Base-by-base conservation (phyloP, 805 yeast genomes). In the Pichia membranifaciens region DNA sequence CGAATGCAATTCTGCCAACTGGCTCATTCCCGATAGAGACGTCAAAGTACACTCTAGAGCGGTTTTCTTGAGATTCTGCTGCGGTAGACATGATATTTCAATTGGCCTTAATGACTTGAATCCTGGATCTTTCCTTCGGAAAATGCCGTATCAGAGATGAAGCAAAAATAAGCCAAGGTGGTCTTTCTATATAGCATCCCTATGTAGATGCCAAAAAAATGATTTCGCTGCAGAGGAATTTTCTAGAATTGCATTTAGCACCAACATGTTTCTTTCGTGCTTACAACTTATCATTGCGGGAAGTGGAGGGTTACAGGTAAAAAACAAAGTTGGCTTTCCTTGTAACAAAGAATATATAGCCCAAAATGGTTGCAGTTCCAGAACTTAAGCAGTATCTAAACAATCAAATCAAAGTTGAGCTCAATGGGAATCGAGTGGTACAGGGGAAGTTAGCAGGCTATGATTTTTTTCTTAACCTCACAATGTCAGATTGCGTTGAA, bases 381-480 rank as follows among this genome's bases (percentile, higher is more conserved):
- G 70, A 66, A 43, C 54, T 66, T 18, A 65, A 64, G 50, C 64
- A 84, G 82, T 88, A 87, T 61, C 74, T 87, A 77, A 90, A 86
- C 60, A 87, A 86, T 66, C 78, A 79, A 57, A 73, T 91, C 23
- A 71, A 80, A 13, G 69, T 91, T 16, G 85, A 84, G 54, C 72
- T 91, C 50, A 88, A 87, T 62, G 95, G 96, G 1, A 68, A 84
- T 13, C 73, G 97, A 43, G 77, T 76, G 55, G 78, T 91, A 1
- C 76, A 78, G n/a, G 98, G 98, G 2, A 76, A 78, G 12, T 73
- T 91, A 46, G 72, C 87, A 57, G 98, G 98, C 2, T 91, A 81
- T 62, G 98, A 91, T 61, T 77, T 80, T 23, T 68, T 68, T 41
- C 47, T 68, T 36, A 68, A 68, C 45, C 49, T 68, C 43, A 67